A percentile compares a stretch with the other conserved stretches of the same genome.
phyloP scores from a whole-genome alignment of 2,329 filamentous ascomycete genomes.

The Phaeosphaeria sp. region DNA sequence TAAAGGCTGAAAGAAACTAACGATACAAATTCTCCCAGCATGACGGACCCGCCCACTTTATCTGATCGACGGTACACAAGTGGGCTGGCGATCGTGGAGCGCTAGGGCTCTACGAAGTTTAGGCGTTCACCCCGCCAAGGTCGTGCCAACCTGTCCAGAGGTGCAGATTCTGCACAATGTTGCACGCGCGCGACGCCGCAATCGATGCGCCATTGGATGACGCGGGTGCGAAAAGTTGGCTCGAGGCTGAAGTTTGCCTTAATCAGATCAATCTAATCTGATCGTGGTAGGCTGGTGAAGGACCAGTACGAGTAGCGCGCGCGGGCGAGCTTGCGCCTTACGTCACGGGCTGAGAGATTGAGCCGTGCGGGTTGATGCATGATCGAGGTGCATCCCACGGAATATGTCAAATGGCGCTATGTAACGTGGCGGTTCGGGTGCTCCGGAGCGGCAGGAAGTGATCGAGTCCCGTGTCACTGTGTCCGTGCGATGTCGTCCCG shows the following conservation, averaged over 20 bases:
- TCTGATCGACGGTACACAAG: not conserved
- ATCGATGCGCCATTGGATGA: not conserved
- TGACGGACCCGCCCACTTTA: slow-evolving; percentile 4
- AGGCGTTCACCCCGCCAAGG: not conserved
- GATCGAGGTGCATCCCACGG: not conserved
- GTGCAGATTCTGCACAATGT: not conserved
- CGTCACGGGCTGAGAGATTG: slow-evolving; percentile 7
- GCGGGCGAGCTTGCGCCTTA: not conserved
- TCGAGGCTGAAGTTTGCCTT: not conserved
- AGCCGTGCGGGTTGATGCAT: not conserved
- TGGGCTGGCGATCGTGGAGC: not conserved
- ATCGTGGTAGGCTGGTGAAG: not conserved
- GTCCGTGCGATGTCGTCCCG: not conserved
- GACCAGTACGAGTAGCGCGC: too few relatives aligned
- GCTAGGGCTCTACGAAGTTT: not conserved
- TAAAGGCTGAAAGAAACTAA: not conserved
- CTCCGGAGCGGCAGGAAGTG: not conserved
- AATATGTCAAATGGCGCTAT: not conserved
- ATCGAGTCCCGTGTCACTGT: not conserved
- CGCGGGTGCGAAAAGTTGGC: not conserved
- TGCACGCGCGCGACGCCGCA: not conserved
- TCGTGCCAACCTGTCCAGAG: not conserved
- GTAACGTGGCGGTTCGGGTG: not conserved
- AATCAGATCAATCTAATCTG: slow-evolving; percentile 18
- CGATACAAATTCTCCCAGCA: not conserved